phyloP scores from a whole-genome alignment of 768 basidiomycete genomes.

The Xerocomellus chrysenteron region DNA sequence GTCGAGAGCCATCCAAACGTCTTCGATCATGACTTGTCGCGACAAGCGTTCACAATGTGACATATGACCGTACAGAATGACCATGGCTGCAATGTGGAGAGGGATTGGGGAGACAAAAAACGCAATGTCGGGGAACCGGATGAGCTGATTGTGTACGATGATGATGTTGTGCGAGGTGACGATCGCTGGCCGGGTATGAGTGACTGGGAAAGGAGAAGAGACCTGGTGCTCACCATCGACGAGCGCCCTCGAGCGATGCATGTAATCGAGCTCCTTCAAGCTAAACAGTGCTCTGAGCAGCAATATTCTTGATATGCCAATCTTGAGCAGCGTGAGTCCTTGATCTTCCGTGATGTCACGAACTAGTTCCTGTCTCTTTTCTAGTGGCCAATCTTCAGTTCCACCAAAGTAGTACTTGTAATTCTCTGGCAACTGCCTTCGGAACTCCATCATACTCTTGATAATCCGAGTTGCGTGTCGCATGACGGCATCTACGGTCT shows the following conservation, averaged over 20 bases:
- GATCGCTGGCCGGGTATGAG: slow-evolving; percentile 52
- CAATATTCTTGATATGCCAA: slow-evolving; percentile 78
- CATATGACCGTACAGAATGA: slow-evolving; percentile 86
- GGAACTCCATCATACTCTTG: slow-evolving; percentile 71
- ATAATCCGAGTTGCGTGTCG: slow-evolving; percentile 78
- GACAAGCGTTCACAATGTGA: slow-evolving; percentile 69
- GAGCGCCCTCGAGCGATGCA: slow-evolving; percentile 66
- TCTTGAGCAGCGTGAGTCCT: slow-evolving; percentile 78
- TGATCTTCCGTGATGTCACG: slow-evolving; percentile 76
- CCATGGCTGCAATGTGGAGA: slow-evolving; percentile 88
- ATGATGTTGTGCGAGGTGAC: slow-evolving; percentile 87
- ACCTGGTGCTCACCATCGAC: slow-evolving; percentile 60
- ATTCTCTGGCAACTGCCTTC: slow-evolving; percentile 63
- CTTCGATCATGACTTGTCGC: slow-evolving; percentile 67
- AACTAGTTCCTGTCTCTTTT: slow-evolving; percentile 64
- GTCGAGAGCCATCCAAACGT: slow-evolving; percentile 84
- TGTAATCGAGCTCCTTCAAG: slow-evolving; percentile 66
- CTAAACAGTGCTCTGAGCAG: slow-evolving; percentile 78
- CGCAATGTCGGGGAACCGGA: slow-evolving; percentile 80
- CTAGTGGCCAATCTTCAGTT: slow-evolving; percentile 70
- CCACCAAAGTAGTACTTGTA: slow-evolving; percentile 79
- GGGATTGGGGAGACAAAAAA: slow-evolving; percentile 91
- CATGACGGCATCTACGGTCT: slow-evolving; percentile 68
- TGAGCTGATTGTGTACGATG: slow-evolving; percentile 79
- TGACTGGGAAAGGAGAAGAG: background rate